Percentiles rank a stretch among this genome's conserved stretches.
These are phyloP conservation scores for Ophioceras dolichostomum DNA, from an alignment of 2,329 filamentous ascomycete genomes.

Conservation along the genomic window DNA sequence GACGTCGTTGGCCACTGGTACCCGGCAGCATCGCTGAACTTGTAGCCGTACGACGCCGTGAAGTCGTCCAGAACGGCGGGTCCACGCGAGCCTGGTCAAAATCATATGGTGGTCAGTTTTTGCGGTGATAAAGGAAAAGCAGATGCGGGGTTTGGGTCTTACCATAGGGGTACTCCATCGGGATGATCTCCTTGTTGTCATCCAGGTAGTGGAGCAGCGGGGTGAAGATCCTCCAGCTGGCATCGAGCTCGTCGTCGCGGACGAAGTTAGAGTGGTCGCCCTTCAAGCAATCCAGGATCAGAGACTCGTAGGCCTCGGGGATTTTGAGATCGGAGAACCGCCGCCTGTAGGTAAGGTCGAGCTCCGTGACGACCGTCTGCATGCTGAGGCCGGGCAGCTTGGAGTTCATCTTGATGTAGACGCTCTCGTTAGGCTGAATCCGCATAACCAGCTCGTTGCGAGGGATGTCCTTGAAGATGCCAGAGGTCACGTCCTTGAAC, in stretches of 20 bases:
- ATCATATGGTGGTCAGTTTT: too few species aligned
- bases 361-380: slow-evolving; percentile 97
- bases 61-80: slow-evolving; percentile 96
- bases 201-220: slow-evolving; percentile 96
- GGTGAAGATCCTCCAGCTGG: slow-evolving; percentile 97
- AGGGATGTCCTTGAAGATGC: slow-evolving; percentile 99
- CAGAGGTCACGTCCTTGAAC: slow-evolving; percentile 98
- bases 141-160: slow-evolving; percentile 31
- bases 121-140: too few species aligned
- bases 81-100: slow-evolving; percentile 83
- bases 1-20: slow-evolving; percentile 89
- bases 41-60: slow-evolving; percentile 95
- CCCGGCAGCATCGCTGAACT: slow-evolving; percentile 91
- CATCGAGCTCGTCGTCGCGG: slow-evolving; percentile 90
- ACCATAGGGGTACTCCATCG: slow-evolving; percentile 99
- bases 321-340: slow-evolving; percentile 99
- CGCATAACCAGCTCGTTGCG: slow-evolving; percentile 98
- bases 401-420: slow-evolving; percentile 99
- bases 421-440: slow-evolving; percentile 97
- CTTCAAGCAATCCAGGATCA: slow-evolving; percentile 95
- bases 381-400: slow-evolving; percentile 97
- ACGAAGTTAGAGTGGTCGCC: slow-evolving; percentile 99
- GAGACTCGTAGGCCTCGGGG: slow-evolving; percentile 94
- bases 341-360: slow-evolving; percentile 94
- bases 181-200: slow-evolving; percentile 97